Evolutionary conservation across 2,329 filamentous ascomycete species (phyloP).

Genomic region (Hortaea werneckii): DNA sequence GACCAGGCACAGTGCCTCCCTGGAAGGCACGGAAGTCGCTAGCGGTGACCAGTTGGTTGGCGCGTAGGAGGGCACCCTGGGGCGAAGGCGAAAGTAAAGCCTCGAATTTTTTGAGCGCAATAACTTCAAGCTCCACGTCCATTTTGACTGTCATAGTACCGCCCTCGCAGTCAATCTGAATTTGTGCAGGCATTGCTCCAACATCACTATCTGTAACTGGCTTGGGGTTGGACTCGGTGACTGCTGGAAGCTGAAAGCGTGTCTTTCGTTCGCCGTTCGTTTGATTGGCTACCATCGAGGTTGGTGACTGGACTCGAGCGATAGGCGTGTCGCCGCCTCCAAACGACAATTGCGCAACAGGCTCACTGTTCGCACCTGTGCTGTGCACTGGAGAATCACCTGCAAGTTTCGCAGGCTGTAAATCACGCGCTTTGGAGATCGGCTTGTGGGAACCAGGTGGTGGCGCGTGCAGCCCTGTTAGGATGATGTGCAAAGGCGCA

Average conservation of each 20-base stretch:
- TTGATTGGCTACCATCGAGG: too few species aligned
- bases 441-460: background rate
- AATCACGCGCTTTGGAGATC: too few species aligned
- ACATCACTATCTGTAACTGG: background rate
- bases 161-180: background rate
- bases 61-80: constrained; percentile 1
- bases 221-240: background rate
- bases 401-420: too few species aligned
- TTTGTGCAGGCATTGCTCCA: background rate
- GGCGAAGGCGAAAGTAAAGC: constrained; percentile 1
- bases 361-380: too few species aligned
- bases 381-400: too few species aligned
- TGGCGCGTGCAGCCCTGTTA: background rate
- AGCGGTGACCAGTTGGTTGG: constrained; percentile 8
- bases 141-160: background rate
- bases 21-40: constrained; percentile 7
- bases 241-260: background rate
- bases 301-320: too few species aligned
- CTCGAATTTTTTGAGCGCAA: background rate
- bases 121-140: constrained; percentile 1
- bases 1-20: background rate
- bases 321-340: too few species aligned
- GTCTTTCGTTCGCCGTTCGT: background rate
- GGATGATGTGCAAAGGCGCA: background rate
- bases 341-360: too few species aligned